A percentile compares a stretch with the other conserved stretches of the same genome.
Evolutionary conservation across 306 rosid genomes (phyloP).

Genomic region (Calophaca sinica): DNA sequence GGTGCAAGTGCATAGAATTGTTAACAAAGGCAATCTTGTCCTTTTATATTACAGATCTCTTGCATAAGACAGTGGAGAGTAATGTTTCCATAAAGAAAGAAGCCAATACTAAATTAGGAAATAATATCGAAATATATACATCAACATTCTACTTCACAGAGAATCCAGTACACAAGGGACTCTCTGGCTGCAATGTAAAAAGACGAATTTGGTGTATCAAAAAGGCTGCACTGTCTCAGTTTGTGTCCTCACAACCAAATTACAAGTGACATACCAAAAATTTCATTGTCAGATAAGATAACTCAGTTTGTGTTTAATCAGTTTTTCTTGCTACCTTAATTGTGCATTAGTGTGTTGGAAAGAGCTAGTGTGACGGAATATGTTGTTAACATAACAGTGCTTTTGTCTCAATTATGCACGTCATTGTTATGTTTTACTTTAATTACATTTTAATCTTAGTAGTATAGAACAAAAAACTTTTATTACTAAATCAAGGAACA

Average conservation of each 20-base stretch:
- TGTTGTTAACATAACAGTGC: not conserved
- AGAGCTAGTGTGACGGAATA: not conserved
- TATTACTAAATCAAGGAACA: not conserved
- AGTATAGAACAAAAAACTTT: not conserved
- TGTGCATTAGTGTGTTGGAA: not conserved
- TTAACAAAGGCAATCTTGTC: conserved; percentile 39
- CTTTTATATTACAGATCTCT: conserved; percentile 18
- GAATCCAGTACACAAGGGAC: conserved; percentile 11
- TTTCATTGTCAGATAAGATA: not conserved
- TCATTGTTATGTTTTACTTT: not conserved
- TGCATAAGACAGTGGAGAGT: conserved; percentile 34
- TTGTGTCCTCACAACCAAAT: too few species aligned
- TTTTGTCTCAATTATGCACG: not conserved
- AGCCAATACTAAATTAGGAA: conserved; percentile 26
- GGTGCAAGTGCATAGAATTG: conserved; percentile 45
- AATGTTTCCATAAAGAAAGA: conserved; percentile 20
- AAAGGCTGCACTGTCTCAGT: not conserved
- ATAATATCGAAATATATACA: not conserved
- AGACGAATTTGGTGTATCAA: not conserved
- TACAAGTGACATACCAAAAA: too few species aligned
- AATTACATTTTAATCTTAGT: conserved; percentile 19
- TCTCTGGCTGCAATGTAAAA: conserved; percentile 1
- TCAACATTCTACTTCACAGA: conserved; percentile 18
- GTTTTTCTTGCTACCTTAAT: conserved; percentile 3
- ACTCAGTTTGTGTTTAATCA: conserved; percentile 20